Evolutionary conservation across 2,329 filamentous ascomycete species (phyloP), one percentile per base, ranked within the genome.

Genomic region (Verticillium dahliae): DNA sequence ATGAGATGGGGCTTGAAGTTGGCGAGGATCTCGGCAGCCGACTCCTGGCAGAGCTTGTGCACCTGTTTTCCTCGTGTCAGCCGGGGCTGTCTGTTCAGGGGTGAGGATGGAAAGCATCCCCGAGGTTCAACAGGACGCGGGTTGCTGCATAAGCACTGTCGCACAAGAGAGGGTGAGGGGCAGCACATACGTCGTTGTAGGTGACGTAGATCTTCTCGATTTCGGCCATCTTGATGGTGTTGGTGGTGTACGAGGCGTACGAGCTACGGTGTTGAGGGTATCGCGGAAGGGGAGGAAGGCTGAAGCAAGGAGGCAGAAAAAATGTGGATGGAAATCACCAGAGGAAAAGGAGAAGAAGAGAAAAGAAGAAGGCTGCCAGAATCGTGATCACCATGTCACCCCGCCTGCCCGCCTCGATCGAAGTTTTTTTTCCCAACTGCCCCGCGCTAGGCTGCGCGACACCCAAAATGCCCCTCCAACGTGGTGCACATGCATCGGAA

Each of bases 31-130:
- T 82, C 81, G 66, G 86, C 83, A 45, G 93, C 95, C 18, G 92
- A 87, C 73, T 89, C 83, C 79, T 97, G 90, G 83, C 95, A 99
- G 74, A 98, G 86, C 79, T 97, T 96, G 86, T 99, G 95, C 72
- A 99, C 90, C 93, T 98, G 71, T 66, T 61, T 31, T 31, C 5
- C 62, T 59, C 14, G 27, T 7, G 31, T 27, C 35, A 13, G 34
- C 37, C 10, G 4, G 13, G 33, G 50, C 35, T 31, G 5, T 39
- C 15, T n/a, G 13, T n/a, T n/a, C 14, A n/a, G 39, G 10, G 9
- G 6, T 6, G 54, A 18, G n/a, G 37, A 27, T 15, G 14, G 45
- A 7, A 35, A 55, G 10, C 18, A 6, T n/a, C 58, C 11, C 31
- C 39, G 18, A 45, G 39, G 39, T n/a, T 9, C 18, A 31, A 18